Base-by-base conservation (phyloP, 2,329 filamentous ascomycete genomes). In the Phyllosticta capitalensis region DNA sequence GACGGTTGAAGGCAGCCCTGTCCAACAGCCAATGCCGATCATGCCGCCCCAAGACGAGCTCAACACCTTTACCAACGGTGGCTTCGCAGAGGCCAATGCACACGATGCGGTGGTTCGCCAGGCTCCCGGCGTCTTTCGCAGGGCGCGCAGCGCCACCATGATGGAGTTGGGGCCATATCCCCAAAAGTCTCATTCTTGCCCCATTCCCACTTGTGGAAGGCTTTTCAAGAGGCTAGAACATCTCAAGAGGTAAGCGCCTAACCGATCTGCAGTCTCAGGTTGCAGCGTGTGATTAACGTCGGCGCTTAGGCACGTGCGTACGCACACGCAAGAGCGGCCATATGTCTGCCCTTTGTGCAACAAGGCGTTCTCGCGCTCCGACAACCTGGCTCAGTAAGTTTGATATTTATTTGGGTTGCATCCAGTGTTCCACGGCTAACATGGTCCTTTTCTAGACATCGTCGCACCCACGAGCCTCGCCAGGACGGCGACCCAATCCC, bases 221-320 rank as follows among this genome's bases (percentile, higher is more conserved):
- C 83, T 96, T 63, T 99, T 99, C 83, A 99, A 99, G 86, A 87
- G 94, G 76, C 84, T 99, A 79, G 94, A 99, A 79, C 94, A 99
- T 79, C 85, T 99, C 71, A 99, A 99, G 83, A 87, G 92, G 90
- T 95, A 90, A 85, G 88, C 80, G 71, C 70, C 66, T 68, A n/a
- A 68, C 67, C 62, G 58, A 60, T 59, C 58, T 54, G 54, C 58
- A 54, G 48, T 56, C 51, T 56, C 62, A 55, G 53, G 50, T 58
- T 60, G 17, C 55, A 54, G 10, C 52, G 50, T 49, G 52, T 63
- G 62, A 60, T 54, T 60, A 56, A 60, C 58, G 38, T 50, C 54
- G 68, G 72, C 75, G 74, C 72, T 68, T 83, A 95, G 92, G 82
- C 94, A 99, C 79, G 94, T 99, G 75, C 89, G 94, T 78, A 99